Evolutionary conservation across 305 asterid species (phyloP).

Genomic region (Rubia balearica): DNA sequence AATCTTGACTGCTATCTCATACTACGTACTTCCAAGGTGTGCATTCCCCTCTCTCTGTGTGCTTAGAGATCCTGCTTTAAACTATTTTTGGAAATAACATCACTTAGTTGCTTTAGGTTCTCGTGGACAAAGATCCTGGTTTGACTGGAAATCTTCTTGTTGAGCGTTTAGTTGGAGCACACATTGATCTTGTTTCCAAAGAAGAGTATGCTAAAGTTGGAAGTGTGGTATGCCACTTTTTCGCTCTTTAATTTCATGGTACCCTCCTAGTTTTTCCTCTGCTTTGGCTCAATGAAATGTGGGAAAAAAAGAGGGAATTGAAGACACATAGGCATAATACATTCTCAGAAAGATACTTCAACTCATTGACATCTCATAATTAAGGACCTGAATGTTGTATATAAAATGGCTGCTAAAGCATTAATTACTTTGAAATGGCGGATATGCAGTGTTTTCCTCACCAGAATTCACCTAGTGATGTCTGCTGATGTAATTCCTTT

Average conservation of each 20-base stretch:
- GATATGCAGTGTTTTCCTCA: neutral
- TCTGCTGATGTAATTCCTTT: neutral
- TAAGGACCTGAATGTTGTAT: neutral
- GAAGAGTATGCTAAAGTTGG: slow-evolving; percentile 87
- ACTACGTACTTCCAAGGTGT: slow-evolving; percentile 86
- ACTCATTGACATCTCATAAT: neutral
- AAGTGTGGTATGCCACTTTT: slow-evolving; percentile 45
- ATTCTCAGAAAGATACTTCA: neutral
- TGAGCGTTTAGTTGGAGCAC: slow-evolving; percentile 97
- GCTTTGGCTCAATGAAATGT: neutral
- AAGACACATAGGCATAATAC: neutral
- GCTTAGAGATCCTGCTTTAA: slow-evolving; percentile 10
- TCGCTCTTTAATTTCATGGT: neutral
- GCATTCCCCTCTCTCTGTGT: neutral
- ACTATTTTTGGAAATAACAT: slow-evolving; percentile 11
- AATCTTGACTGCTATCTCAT: slow-evolving; percentile 83
- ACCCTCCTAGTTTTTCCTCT: neutral
- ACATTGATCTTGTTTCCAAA: slow-evolving; percentile 80
- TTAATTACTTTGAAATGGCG: neutral
- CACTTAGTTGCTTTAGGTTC: slow-evolving; percentile 40
- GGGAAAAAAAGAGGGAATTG: neutral
- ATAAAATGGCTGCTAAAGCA: neutral
- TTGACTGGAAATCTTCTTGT: slow-evolving; percentile 92
- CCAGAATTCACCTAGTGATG: too few species aligned
- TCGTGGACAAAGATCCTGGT: slow-evolving; percentile 86